A percentile compares a stretch with the other conserved stretches of the same genome.
Conservation (phyloP, 106 monocot genomes). For the Platanthera zijinensis region DNA sequence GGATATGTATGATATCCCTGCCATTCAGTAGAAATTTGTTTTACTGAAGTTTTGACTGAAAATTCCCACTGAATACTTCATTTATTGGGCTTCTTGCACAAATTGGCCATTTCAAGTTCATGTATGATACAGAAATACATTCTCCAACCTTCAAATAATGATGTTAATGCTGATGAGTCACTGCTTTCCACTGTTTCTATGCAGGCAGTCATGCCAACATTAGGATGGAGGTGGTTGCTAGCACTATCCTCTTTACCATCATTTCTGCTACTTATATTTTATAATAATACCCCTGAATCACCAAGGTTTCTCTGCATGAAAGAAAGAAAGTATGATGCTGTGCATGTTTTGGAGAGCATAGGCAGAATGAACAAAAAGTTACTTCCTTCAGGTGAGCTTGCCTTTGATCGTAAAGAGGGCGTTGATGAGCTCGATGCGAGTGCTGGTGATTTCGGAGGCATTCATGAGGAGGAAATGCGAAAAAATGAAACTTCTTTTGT, state of each 20-base stretch:
- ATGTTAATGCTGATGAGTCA: background rate
- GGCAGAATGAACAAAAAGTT: slow-evolving; percentile 36
- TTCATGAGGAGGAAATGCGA: slow-evolving; percentile 17
- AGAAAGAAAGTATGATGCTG: slow-evolving; percentile 48
- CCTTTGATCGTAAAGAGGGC: slow-evolving; percentile 18
- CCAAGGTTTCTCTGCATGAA: slow-evolving; percentile 75
- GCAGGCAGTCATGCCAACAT: slow-evolving; percentile 64
- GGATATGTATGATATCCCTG: background rate
- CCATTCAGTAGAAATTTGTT: background rate
- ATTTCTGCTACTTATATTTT: slow-evolving; percentile 70
- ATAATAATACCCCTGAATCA: slow-evolving; percentile 50
- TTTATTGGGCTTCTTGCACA: background rate
- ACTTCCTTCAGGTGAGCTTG: slow-evolving; percentile 53
- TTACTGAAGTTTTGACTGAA: background rate
- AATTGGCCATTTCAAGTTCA: background rate
- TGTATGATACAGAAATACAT: background rate
- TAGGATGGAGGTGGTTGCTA: slow-evolving; percentile 87
- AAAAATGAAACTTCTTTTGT: background rate
- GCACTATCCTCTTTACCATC: slow-evolving; percentile 62
- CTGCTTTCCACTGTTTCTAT: background rate
- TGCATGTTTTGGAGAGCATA: slow-evolving; percentile 40
- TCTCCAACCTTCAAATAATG: background rate
- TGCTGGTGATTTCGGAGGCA: slow-evolving; percentile 22
- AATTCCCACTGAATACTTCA: background rate
- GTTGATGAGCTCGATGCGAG: slow-evolving; percentile 17